These are phyloP conservation scores for Colletotrichum incanum DNA, from an alignment of 2,329 filamentous ascomycete genomes.

Conservation along the genomic window DNA sequence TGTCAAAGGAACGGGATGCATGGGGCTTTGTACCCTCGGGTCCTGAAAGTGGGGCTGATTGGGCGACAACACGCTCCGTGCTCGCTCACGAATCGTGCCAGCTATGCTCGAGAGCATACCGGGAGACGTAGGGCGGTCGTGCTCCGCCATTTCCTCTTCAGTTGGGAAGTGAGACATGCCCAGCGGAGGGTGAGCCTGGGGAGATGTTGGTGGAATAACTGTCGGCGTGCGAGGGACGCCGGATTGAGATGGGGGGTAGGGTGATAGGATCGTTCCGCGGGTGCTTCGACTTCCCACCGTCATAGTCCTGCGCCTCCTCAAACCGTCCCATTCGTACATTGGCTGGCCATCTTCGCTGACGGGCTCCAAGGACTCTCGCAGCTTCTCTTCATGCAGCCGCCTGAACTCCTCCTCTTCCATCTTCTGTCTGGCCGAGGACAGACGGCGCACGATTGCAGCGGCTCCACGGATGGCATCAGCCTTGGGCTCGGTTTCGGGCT, in stretches of 20 bases:
- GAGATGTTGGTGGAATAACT: conserved; percentile 34
- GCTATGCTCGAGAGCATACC: conserved; percentile 70
- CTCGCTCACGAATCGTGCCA: conserved; percentile 68
- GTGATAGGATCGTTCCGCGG: conserved; percentile 36
- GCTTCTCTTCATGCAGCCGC: conserved; percentile 84
- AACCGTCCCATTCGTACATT: conserved; percentile 89
- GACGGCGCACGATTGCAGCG: conserved; percentile 86
- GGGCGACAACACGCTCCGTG: conserved; percentile 58
- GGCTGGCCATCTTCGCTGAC: conserved; percentile 82
- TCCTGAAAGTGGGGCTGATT: conserved; percentile 59
- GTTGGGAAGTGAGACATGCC: conserved; percentile 90
- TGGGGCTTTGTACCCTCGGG: conserved; percentile 65
- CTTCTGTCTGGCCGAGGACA: conserved; percentile 82
- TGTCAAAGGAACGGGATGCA: conserved; percentile 75
- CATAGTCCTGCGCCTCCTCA: conserved; percentile 80
- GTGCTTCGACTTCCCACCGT: conserved; percentile 55
- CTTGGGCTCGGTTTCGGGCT: conserved; percentile 96
- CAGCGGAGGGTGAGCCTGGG: conserved; percentile 76
- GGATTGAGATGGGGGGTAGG: conserved; percentile 23
- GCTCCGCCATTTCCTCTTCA: conserved; percentile 73
- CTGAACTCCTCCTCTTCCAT: conserved; percentile 86
- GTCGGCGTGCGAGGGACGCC: conserved; percentile 48
- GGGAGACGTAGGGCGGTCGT: conserved; percentile 64
- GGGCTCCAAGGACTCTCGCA: conserved; percentile 78
- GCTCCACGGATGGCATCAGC: conserved; percentile 95